phyloP scores from a whole-genome alignment of 352 stramenopile species.

The Phytophthora melonis region DNA sequence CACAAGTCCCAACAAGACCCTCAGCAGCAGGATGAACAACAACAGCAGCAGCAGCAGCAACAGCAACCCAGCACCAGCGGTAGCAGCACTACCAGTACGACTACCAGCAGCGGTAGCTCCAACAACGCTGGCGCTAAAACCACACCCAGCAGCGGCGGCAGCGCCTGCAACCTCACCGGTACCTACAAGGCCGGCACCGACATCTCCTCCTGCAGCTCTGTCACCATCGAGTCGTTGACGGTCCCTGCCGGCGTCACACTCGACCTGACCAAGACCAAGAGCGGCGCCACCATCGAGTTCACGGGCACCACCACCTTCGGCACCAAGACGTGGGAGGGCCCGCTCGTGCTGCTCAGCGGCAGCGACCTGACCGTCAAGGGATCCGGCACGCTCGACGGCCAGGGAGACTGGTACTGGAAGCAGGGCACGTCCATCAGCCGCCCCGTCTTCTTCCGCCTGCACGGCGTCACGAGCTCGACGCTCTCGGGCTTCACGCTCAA shows the following conservation, averaged over 20 bases:
- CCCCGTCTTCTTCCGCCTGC: conserved; percentile 37
- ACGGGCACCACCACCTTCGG: neutral
- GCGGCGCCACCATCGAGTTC: conserved; percentile 29
- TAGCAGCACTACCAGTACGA: neutral
- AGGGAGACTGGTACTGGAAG: conserved; percentile 46
- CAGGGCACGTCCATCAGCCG: conserved; percentile 31
- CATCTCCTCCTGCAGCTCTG: conserved; percentile 27
- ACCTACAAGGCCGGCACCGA: conserved; percentile 34
- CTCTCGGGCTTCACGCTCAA: conserved; percentile 1
- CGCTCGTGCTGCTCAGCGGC: conserved; percentile 1
- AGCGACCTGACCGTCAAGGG: conserved; percentile 25
- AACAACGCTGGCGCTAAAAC: neutral
- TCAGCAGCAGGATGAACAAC: neutral
- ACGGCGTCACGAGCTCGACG: neutral
- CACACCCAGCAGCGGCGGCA: neutral
- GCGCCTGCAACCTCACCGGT: conserved; percentile 35
- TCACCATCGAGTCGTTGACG: conserved; percentile 32
- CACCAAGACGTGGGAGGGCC: conserved; percentile 14
- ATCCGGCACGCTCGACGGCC: conserved; percentile 40
- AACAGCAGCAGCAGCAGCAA: neutral
- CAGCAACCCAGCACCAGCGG: neutral
- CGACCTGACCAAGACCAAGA: conserved; percentile 26
- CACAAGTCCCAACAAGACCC: neutral
- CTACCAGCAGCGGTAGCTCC: neutral
- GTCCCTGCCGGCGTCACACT: conserved; percentile 43